Percentiles rank a stretch among this genome's conserved stretches.
Evolutionary conservation across 805 yeast genomes (phyloP).

Genomic region (Wickerhamomyces canadensis): DNA sequence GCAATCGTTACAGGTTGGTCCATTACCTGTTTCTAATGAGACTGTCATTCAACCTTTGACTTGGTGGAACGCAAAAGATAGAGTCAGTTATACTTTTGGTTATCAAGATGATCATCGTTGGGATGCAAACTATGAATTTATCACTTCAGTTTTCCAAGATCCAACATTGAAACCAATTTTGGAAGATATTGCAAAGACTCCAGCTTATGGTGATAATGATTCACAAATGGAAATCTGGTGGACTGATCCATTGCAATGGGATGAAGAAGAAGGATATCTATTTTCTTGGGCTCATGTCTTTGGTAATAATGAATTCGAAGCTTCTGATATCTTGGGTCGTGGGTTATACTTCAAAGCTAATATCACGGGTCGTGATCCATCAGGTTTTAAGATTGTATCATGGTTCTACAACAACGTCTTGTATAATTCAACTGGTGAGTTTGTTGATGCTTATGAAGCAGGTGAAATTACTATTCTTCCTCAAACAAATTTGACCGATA

Average conservation of each 20-base stretch:
- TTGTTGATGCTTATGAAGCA: constrained; percentile 19
- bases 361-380: constrained; percentile 21
- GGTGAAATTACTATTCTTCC: constrained; percentile 16
- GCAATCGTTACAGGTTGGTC: constrained; percentile 22
- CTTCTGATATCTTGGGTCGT: constrained; percentile 20
- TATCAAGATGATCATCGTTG: constrained; percentile 17
- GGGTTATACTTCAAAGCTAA: constrained; percentile 20
- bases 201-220: constrained; percentile 17
- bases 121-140: neutral
- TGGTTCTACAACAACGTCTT: constrained; percentile 21
- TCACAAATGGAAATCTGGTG: constrained; percentile 20
- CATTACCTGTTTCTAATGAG: constrained; percentile 11
- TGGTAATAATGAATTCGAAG: constrained; percentile 15
- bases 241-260: constrained; percentile 19
- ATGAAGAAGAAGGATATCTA: constrained; percentile 13
- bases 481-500: constrained; percentile 6
- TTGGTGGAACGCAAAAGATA: constrained; percentile 17
- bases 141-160: neutral
- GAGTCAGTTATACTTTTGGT: constrained; percentile 15
- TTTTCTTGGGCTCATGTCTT: constrained; percentile 18
- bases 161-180: constrained; percentile 12
- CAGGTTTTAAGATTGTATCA: constrained; percentile 9
- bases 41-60: constrained; percentile 11
- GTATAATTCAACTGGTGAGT: constrained; percentile 21
- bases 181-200: constrained; percentile 14